These are phyloP conservation scores for Phymatotrichopsis omnivora DNA, from an alignment of 2,329 filamentous ascomycete genomes.

Conservation along the genomic window DNA sequence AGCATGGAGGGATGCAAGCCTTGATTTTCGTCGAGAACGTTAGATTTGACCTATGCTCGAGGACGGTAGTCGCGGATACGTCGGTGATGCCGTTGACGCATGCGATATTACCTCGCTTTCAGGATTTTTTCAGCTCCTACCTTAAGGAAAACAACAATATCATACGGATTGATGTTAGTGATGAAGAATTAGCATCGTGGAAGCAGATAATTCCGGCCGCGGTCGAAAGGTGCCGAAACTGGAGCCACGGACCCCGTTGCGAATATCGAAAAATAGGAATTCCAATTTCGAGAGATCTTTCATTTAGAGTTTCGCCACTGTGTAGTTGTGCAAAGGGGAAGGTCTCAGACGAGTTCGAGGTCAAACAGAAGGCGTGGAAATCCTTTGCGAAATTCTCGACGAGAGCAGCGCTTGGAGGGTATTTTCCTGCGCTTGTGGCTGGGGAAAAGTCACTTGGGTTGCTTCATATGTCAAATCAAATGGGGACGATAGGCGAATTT, in stretches of 20 bases:
- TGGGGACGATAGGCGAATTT: too few species aligned
- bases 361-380: slow-evolving; percentile 29
- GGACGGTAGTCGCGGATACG: slow-evolving; percentile 34
- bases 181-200: slow-evolving; percentile 34
- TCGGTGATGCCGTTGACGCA: slow-evolving; percentile 34
- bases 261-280: slow-evolving; percentile 31
- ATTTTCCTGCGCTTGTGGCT: too few species aligned
- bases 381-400: slow-evolving; percentile 30
- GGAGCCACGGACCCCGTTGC: slow-evolving; percentile 35
- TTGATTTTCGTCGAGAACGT: slow-evolving; percentile 31
- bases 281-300: slow-evolving; percentile 28
- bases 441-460: too few species aligned
- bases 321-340: slow-evolving; percentile 35
- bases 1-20: slow-evolving; percentile 15
- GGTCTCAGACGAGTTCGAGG: slow-evolving; percentile 28
- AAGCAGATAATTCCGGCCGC: slow-evolving; percentile 33
- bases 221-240: slow-evolving; percentile 36
- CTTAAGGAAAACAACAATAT: too few species aligned
- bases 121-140: too few species aligned
- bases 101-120: too few species aligned
- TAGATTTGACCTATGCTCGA: slow-evolving; percentile 31
- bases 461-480: too few species aligned
- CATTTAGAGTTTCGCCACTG: slow-evolving; percentile 29
- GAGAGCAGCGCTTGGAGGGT: slow-evolving; percentile 32
- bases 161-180: too few species aligned